Percentiles rank a stretch among this genome's conserved stretches.
These are phyloP conservation scores for Colletotrichum tanaceti DNA, from an alignment of 2,329 filamentous ascomycete genomes.

Conservation along the genomic window DNA sequence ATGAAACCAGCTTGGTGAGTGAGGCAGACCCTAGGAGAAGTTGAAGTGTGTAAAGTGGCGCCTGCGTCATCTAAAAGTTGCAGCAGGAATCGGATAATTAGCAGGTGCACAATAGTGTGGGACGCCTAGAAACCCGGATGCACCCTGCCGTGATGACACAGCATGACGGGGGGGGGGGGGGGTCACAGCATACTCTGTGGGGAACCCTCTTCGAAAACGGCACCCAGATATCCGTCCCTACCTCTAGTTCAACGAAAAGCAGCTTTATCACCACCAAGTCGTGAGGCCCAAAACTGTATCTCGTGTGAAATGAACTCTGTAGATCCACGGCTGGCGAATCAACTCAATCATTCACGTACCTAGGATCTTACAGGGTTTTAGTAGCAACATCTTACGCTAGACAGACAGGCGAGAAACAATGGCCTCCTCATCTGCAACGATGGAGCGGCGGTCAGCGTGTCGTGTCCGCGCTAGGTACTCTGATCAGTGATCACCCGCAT, in stretches of 20 bases:
- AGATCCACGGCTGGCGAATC: not conserved
- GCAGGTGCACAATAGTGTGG: not conserved
- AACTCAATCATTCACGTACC: not conserved
- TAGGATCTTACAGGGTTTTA: not conserved
- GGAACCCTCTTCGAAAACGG: not conserved
- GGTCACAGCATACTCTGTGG: slow-evolving; percentile 10
- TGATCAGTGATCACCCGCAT: not conserved
- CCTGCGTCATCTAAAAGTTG: slow-evolving; percentile 27
- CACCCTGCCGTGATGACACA: slow-evolving; percentile 35
- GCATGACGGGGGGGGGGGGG: slow-evolving; percentile 2
- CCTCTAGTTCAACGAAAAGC: slow-evolving; percentile 2
- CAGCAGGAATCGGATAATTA: not conserved
- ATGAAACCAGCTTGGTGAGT: slow-evolving; percentile 18
- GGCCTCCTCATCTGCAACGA: not conserved
- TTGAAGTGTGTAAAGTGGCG: slow-evolving; percentile 27
- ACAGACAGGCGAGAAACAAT: not conserved
- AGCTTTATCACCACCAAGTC: not conserved
- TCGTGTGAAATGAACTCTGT: not conserved
- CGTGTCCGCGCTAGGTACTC: slow-evolving; percentile 7
- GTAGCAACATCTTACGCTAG: not conserved
- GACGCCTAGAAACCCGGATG: slow-evolving; percentile 29
- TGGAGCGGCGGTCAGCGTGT: not conserved
- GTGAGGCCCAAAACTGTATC: not conserved
- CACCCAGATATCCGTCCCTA: no score
- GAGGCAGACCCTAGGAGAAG: slow-evolving; percentile 24